These are phyloP conservation scores for Penicillium cataractarum DNA, from an alignment of 495 filamentous ascomycete genomes.

Conservation along the genomic window DNA sequence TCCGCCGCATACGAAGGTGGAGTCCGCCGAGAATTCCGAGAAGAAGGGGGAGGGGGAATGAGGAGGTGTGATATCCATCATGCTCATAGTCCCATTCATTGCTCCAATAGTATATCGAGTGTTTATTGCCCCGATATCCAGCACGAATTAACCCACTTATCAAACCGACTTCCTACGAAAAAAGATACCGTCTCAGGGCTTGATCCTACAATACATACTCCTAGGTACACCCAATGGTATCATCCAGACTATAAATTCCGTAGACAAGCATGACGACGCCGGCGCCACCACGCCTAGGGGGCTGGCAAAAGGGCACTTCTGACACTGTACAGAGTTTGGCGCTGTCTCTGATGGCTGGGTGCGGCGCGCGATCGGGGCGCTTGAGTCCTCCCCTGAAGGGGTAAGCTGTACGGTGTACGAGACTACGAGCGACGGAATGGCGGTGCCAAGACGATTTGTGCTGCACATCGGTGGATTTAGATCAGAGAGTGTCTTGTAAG, in stretches of 20 bases:
- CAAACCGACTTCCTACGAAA: too few species aligned
- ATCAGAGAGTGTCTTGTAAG: neutral
- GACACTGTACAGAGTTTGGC: neutral
- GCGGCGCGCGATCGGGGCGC: constrained; percentile 1
- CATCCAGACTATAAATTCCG: neutral
- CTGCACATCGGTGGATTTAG: neutral
- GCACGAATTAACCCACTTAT: too few species aligned
- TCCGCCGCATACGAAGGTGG: constrained; percentile 2
- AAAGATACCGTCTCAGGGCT: neutral
- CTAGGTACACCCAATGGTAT: neutral
- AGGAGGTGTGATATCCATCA: neutral
- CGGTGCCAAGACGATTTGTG: constrained; percentile 6
- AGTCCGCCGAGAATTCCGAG: neutral
- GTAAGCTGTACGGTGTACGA: constrained; percentile 7
- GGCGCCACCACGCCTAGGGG: constrained; percentile 3
- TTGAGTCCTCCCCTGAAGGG: constrained; percentile 1
- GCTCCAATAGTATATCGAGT: too few species aligned
- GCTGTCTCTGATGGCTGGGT: neutral
- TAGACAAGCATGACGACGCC: constrained; percentile 5
- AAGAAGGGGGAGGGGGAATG: neutral
- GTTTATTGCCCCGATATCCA: too few species aligned
- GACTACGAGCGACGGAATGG: neutral
- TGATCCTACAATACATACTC: neutral
- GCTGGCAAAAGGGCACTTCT: neutral
- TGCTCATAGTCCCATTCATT: too few species aligned